Evolutionary conservation across 1,284 basidiomycete genomes (phyloP).

Genomic region (Puccinia coronata): DNA sequence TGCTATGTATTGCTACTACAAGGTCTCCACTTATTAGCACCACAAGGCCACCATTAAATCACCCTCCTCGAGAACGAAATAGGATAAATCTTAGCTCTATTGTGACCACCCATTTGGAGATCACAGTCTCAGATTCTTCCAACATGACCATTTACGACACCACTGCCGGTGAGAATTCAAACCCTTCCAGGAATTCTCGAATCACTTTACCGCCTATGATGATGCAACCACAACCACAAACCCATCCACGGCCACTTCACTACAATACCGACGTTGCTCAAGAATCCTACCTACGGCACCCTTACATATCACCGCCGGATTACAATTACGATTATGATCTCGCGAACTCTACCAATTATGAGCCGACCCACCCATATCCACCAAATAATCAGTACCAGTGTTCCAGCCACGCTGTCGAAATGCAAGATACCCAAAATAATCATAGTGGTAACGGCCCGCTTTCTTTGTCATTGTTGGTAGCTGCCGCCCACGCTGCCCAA

Average conservation of each 20-base stretch:
- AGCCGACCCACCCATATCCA: not conserved
- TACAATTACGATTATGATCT: slow-evolving; percentile 23
- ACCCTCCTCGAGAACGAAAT: not conserved
- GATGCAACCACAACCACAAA: slow-evolving; percentile 24
- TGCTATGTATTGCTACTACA: not conserved
- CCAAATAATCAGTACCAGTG: not conserved
- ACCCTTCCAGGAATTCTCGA: slow-evolving; percentile 17
- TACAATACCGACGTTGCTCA: slow-evolving; percentile 10
- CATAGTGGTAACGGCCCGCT: not conserved
- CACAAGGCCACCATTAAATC: not conserved
- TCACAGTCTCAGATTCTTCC: no score
- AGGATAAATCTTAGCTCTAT: not conserved
- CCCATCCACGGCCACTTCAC: slow-evolving; percentile 9
- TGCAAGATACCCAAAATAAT: slow-evolving; percentile 7
- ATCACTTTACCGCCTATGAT: slow-evolving; percentile 38
- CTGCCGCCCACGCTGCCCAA: slow-evolving; percentile 33
- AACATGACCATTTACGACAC: slow-evolving; percentile 26
- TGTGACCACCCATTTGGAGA: not conserved
- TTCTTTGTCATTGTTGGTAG: slow-evolving; percentile 31
- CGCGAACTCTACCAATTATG: not conserved
- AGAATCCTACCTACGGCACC: slow-evolving; percentile 11
- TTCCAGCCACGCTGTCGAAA: slow-evolving; percentile 6
- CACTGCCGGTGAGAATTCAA: no score
- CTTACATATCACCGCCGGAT: not conserved
- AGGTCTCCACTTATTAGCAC: no score